Conservation (phyloP, 2,329 filamentous ascomycete species). For the Cladosporium sp. region DNA sequence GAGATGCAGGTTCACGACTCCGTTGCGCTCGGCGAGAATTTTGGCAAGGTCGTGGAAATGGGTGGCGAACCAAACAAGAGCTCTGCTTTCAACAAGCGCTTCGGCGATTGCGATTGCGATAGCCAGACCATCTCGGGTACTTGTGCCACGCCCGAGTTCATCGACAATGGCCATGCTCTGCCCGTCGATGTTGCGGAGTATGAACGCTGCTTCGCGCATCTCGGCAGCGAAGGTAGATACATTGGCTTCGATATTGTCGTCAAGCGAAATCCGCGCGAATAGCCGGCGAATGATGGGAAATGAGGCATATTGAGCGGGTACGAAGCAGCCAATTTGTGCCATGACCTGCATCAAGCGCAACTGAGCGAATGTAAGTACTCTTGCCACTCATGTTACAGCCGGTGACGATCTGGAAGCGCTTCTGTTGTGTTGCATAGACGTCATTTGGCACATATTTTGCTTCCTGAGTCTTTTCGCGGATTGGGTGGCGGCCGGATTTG, state of each 20-base stretch:
- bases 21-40: conserved; percentile 68
- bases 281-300: conserved; percentile 78
- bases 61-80: conserved; percentile 87
- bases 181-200: conserved; percentile 74
- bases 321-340: conserved; percentile 88
- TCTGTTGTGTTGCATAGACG: conserved; percentile 75
- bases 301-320: conserved; percentile 78
- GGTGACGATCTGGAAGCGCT: conserved; percentile 87
- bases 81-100: conserved; percentile 71
- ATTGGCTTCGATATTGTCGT: conserved; percentile 85
- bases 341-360: conserved; percentile 85
- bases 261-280: conserved; percentile 81
- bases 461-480: conserved; percentile 67
- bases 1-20: conserved; percentile 80
- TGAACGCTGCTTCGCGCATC: conserved; percentile 95
- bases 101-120: conserved; percentile 91
- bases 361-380: conserved; percentile 85
- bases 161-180: conserved; percentile 70
- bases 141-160: conserved; percentile 87
- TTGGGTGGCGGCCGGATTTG: conserved; percentile 71
- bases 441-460: conserved; percentile 81
- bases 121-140: conserved; percentile 79
- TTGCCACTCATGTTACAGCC: conserved; percentile 99
- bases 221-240: conserved; percentile 91
- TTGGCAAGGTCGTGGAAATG: conserved; percentile 82